Evolutionary conservation across 768 basidiomycete species (phyloP).

Genomic region (Pulveroboletus frians): DNA sequence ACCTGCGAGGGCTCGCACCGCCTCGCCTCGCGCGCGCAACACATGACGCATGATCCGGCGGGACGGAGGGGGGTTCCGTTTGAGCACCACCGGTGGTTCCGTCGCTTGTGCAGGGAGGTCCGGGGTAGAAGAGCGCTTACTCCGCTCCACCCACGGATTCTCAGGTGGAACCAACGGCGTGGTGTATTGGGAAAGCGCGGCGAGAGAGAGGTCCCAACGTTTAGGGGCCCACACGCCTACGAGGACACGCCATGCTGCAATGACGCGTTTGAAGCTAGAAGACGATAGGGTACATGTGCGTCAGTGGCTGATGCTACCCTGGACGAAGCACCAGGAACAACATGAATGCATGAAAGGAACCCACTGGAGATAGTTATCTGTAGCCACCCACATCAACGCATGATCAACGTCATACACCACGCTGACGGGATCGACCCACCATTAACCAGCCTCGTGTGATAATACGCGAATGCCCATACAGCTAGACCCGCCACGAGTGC

Average conservation of each 20-base stretch:
- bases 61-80: constrained; percentile 56
- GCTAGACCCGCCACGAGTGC: constrained; percentile 62
- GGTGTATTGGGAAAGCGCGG: constrained; percentile 70
- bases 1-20: constrained; percentile 65
- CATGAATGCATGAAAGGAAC: constrained; percentile 12
- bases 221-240: constrained; percentile 91
- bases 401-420: constrained; percentile 19
- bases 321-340: not conserved
- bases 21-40: constrained; percentile 78
- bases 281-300: constrained; percentile 12
- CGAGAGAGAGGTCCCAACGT: constrained; percentile 71
- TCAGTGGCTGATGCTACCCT: constrained; percentile 17
- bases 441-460: constrained; percentile 84
- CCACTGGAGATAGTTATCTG: constrained; percentile 79
- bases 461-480: constrained; percentile 75
- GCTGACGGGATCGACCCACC: constrained; percentile 45
- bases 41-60: constrained; percentile 86
- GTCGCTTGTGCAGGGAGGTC: constrained; percentile 20
- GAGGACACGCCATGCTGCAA: constrained; percentile 95
- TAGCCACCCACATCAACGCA: not conserved
- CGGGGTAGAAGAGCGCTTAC: constrained; percentile 32
- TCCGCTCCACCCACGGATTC: constrained; percentile 66
- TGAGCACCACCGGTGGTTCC: constrained; percentile 36
- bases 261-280: constrained; percentile 72
- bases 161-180: constrained; percentile 60